Evolutionary conservation across 805 yeast genomes (phyloP), one percentile per base, ranked within the genome.

Genomic region (Sugiyamaella qingdaonensis): DNA sequence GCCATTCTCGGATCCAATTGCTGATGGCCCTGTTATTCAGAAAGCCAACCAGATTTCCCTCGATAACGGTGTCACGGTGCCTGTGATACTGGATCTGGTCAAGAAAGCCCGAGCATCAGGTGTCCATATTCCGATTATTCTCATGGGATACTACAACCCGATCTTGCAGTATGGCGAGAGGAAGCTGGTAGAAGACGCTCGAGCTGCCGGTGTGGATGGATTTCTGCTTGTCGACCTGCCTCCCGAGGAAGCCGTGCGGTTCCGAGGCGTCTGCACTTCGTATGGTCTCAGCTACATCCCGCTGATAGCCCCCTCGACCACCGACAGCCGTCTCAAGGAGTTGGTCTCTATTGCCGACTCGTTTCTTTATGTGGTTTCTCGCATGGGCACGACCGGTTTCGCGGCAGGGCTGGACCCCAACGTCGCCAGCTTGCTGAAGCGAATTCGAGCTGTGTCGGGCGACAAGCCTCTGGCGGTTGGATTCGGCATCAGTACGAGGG

Each of bases 101-200:
- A 71, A 74, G 54, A 66, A 79, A 60, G 97, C 98, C 32, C 81
- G 99, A 73, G 73, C 71, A 4, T 79, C 76, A 33, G 98, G 99
- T 53, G 88, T 94, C 52, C 81, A 87, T 37, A 81, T 91, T 16
- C 99, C 99, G 18, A 79, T 94, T 53, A 77, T 94, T 44, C 78
- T 94, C 51, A 94, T 94, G 99, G 99, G 99, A 55, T 94, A 94
- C 78, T 94, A 89, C 74, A 94, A 94, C 72, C 99, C 99, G 13
- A 82, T 94, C 59, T 69, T 88, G 67, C 84, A 79, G 60, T 92
- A 85, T 67, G 99, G 97, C 51, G 99, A 94, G 73, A 85, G 85
- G 63, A 77, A 82, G 68, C 77, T 94, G 74, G 81, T 90, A 57
- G 73, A 76, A 57, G 96, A 86, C 58, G 79, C 95, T n/a, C 82